phyloP scores from a whole-genome alignment of 2,329 filamentous ascomycete species.

The Aspergillus persii region DNA sequence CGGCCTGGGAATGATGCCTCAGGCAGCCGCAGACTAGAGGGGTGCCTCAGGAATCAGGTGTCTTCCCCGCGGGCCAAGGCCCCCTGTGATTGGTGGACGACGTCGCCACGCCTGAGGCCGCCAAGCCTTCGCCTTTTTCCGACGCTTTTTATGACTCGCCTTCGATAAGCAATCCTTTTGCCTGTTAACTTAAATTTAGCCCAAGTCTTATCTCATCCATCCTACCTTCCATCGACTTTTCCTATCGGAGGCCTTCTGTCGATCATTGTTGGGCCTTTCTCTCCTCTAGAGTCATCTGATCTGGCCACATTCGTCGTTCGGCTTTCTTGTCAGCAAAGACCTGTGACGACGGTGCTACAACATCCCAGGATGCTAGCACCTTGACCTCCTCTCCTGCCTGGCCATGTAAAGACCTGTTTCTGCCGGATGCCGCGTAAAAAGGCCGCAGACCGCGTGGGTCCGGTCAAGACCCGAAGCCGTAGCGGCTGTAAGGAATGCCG shows the following conservation, averaged over 20 bases:
- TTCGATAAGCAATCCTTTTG: not conserved
- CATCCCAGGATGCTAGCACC: slow-evolving; percentile 4
- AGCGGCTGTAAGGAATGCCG: slow-evolving; percentile 43
- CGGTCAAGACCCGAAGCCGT: slow-evolving; percentile 39
- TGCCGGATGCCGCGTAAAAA: slow-evolving; percentile 37
- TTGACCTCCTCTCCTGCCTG: slow-evolving; percentile 3
- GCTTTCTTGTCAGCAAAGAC: not conserved
- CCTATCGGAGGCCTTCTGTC: not conserved
- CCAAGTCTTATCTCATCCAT: not conserved
- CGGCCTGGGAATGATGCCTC: too few relatives aligned
- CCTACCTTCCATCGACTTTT: not conserved
- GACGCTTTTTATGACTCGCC: not conserved
- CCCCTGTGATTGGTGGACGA: not conserved
- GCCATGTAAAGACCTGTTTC: slow-evolving; percentile 26
- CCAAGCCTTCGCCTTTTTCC: not conserved
- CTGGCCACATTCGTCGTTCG: not conserved
- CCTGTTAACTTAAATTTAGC: not conserved
- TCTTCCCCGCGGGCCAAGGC: not conserved
- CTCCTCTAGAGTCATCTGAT: not conserved
- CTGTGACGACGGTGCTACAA: not conserved
- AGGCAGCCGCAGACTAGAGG: too few relatives aligned
- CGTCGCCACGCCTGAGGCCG: not conserved
- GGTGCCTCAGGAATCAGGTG: not conserved
- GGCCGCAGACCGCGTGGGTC: slow-evolving; percentile 34
- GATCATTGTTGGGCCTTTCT: not conserved